A percentile compares a stretch with the other conserved stretches of the same genome.
Conservation (phyloP, 2,329 filamentous ascomycete genomes). For the Pseudogymnoascus destructans region DNA sequence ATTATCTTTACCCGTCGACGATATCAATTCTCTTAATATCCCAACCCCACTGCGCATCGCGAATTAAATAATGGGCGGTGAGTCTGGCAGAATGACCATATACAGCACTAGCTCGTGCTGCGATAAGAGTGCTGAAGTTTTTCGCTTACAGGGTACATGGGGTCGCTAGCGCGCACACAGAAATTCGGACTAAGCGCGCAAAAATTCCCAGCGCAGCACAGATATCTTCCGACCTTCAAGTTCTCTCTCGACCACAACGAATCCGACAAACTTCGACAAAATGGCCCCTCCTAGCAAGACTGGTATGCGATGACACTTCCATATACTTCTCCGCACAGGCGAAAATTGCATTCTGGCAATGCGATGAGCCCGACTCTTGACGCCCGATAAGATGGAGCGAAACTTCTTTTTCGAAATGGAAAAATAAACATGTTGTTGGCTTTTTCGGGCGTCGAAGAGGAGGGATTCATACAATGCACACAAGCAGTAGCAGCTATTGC, state of each 20-base stretch:
- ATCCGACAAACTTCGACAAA: conserved; percentile 11
- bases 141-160: conserved; percentile 3
- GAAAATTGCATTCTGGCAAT: conserved; percentile 13
- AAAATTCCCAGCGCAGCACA: background rate
- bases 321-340: background rate
- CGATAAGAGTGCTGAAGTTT: background rate
- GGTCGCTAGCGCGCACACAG: conserved; percentile 4
- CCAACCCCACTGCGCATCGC: background rate
- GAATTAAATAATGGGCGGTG: conserved; percentile 5
- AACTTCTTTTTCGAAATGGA: conserved; percentile 13
- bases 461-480: conserved; percentile 20
- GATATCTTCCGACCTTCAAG: conserved; percentile 7
- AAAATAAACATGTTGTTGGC: background rate
- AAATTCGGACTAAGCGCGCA: conserved; percentile 4
- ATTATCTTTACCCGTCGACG: background rate
- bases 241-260: conserved; percentile 8
- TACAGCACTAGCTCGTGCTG: background rate
- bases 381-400: conserved; percentile 3
- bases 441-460: conserved; percentile 10
- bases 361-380: conserved; percentile 13
- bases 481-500: conserved; percentile 63
- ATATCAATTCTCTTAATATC: background rate
- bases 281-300: conserved; percentile 20
- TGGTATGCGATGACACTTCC: conserved; percentile 21
- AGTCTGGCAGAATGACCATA: background rate